These are phyloP conservation scores for Urochloa ruziziensis DNA, from an alignment of 176 grass and related monocot genomes.

Conservation along the genomic window DNA sequence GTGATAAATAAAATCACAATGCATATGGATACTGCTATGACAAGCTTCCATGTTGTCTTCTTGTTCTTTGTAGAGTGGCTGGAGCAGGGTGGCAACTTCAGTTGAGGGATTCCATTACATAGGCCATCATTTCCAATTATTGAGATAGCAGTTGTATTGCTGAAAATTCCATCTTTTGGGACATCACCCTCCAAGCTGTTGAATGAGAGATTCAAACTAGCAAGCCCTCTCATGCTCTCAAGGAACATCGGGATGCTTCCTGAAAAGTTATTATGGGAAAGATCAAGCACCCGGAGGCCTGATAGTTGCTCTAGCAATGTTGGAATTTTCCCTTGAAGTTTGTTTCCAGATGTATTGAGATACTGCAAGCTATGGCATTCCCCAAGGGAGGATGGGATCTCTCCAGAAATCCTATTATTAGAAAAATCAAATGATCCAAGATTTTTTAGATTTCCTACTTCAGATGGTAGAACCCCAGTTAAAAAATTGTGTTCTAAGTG, in stretches of 20 bases:
- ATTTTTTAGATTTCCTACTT: slow-evolving; percentile 28
- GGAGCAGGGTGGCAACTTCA: slow-evolving; percentile 23
- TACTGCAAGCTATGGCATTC: slow-evolving; percentile 33
- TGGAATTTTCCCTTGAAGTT: slow-evolving; percentile 41
- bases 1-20: neutral
- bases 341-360: slow-evolving; percentile 26
- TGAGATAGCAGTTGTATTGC: slow-evolving; percentile 14
- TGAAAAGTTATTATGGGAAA: slow-evolving; percentile 39
- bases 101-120: slow-evolving; percentile 17
- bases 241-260: slow-evolving; percentile 39
- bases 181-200: slow-evolving; percentile 51
- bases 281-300: slow-evolving; percentile 37
- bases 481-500: slow-evolving; percentile 41
- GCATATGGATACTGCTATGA: neutral
- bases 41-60: neutral
- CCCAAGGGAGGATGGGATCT: slow-evolving; percentile 40
- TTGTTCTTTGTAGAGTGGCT: neutral
- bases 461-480: slow-evolving; percentile 32
- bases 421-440: slow-evolving; percentile 27
- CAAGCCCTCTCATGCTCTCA: neutral
- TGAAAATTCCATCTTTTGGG: slow-evolving; percentile 44
- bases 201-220: slow-evolving; percentile 48
- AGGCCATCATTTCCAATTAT: slow-evolving; percentile 24
- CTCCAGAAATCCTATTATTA: slow-evolving; percentile 41
- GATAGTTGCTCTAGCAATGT: slow-evolving; percentile 1